Conservation (phyloP, 2,329 filamentous ascomycete genomes). For the Fusarium nisikadoi region DNA sequence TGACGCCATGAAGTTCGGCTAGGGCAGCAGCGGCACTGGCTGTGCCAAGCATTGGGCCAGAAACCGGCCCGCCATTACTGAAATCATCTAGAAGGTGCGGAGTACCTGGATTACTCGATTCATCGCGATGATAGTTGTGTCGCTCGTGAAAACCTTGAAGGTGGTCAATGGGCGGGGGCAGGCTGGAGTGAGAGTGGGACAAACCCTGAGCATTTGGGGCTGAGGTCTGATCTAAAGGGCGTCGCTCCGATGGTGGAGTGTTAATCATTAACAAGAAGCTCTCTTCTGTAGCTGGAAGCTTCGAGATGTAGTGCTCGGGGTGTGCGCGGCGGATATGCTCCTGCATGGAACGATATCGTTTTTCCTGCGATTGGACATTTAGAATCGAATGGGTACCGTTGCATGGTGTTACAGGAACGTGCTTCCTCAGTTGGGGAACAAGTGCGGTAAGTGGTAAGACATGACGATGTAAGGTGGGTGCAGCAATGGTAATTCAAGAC, state of each 20-base stretch:
- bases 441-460: constrained; percentile 41
- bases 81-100: constrained; percentile 77
- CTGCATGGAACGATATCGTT: constrained; percentile 98
- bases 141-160: constrained; percentile 47
- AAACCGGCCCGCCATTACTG: constrained; percentile 55
- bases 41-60: constrained; percentile 63
- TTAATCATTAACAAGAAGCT: constrained; percentile 98
- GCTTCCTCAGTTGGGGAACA: constrained; percentile 22
- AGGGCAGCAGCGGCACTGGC: constrained; percentile 84
- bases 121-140: constrained; percentile 74
- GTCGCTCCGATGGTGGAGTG: constrained; percentile 81
- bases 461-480: constrained; percentile 35
- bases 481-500: constrained; percentile 23
- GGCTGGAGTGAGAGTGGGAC: constrained; percentile 33
- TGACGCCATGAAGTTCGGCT: constrained; percentile 82
- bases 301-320: constrained; percentile 96
- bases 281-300: constrained; percentile 97
- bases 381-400: constrained; percentile 38
- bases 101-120: constrained; percentile 73
- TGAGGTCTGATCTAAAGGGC: constrained; percentile 55
- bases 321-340: constrained; percentile 98
- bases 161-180: constrained; percentile 37
- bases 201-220: constrained; percentile 49
- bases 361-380: constrained; percentile 71
- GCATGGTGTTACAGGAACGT: constrained; percentile 23